phyloP scores from a whole-genome alignment of 805 yeast species.

The Candida khao-thaluensis region DNA sequence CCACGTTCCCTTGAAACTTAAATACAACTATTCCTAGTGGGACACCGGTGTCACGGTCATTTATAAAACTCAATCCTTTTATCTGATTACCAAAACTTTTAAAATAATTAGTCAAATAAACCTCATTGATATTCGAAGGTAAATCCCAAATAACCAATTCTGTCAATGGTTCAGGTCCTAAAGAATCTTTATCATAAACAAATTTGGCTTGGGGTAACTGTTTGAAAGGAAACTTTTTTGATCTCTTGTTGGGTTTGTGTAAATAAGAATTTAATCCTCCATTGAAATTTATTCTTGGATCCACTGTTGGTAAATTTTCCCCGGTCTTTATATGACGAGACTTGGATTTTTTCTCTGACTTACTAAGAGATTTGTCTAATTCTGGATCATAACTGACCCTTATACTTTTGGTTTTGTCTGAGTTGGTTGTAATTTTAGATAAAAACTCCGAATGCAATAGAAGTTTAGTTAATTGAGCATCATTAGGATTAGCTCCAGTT shows the following conservation, averaged over 20 bases:
- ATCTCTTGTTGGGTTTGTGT: slow-evolving; percentile 36
- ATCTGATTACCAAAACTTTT: slow-evolving; percentile 61
- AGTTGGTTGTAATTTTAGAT: neutral
- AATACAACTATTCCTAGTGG: slow-evolving; percentile 73
- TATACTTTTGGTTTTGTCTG: slow-evolving; percentile 30
- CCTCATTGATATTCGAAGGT: slow-evolving; percentile 51
- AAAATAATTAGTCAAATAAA: slow-evolving; percentile 50
- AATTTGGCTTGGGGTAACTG: slow-evolving; percentile 44
- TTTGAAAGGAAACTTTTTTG: slow-evolving; percentile 43
- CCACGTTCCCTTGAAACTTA: slow-evolving; percentile 55
- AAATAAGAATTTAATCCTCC: slow-evolving; percentile 26
- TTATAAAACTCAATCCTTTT: slow-evolving; percentile 54
- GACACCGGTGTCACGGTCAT: slow-evolving; percentile 73
- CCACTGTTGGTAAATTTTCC: slow-evolving; percentile 23
- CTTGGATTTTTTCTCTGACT: slow-evolving; percentile 29
- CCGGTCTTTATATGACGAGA: slow-evolving; percentile 43
- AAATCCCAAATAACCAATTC: slow-evolving; percentile 71
- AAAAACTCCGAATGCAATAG: slow-evolving; percentile 26
- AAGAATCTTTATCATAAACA: slow-evolving; percentile 64
- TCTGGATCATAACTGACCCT: slow-evolving; percentile 53
- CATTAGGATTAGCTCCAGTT: slow-evolving; percentile 34
- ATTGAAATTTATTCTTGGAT: slow-evolving; percentile 39
- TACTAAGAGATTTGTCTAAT: slow-evolving; percentile 32
- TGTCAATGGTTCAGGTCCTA: slow-evolving; percentile 71
- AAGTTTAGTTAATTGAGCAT: slow-evolving; percentile 28